Percentiles rank a stretch among this genome's conserved stretches.
phyloP scores from a whole-genome alignment of 2,329 filamentous ascomycete species.

The Neofusicoccum umdonicola region DNA sequence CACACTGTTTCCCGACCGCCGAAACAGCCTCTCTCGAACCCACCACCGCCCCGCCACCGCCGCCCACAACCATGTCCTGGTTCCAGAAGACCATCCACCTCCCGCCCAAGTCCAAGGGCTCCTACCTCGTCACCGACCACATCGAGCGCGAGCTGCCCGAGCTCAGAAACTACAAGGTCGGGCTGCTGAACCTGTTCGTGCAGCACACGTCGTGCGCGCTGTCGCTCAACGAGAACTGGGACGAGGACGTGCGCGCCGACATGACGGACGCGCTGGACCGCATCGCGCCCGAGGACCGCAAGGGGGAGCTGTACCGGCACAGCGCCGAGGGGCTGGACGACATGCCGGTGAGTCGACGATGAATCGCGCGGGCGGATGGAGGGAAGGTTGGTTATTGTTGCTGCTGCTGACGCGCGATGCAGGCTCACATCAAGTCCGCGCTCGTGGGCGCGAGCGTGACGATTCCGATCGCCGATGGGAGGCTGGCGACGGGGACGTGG shows the following conservation, averaged over 20 bases:
- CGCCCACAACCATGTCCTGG: slow-evolving; percentile 60
- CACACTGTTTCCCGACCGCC: slow-evolving; percentile 27
- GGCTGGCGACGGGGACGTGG: slow-evolving; percentile 69
- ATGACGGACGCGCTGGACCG: slow-evolving; percentile 93
- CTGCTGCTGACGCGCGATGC: background rate
- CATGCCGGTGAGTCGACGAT: slow-evolving; percentile 67
- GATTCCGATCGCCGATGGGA: slow-evolving; percentile 86
- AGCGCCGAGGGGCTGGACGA: slow-evolving; percentile 84
- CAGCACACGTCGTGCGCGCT: slow-evolving; percentile 94
- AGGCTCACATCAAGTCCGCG: slow-evolving; percentile 91
- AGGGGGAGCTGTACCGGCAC: slow-evolving; percentile 73
- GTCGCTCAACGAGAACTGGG: slow-evolving; percentile 89
- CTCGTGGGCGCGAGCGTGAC: slow-evolving; percentile 85
- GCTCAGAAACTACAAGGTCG: slow-evolving; percentile 75
- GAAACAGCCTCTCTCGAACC: slow-evolving; percentile 20
- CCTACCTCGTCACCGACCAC: slow-evolving; percentile 83
- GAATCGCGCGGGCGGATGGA: too few species aligned
- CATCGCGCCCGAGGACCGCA: slow-evolving; percentile 76
- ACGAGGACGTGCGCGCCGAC: slow-evolving; percentile 80
- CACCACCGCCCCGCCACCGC: slow-evolving; percentile 28
- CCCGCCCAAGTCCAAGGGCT: slow-evolving; percentile 73
- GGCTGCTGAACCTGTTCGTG: slow-evolving; percentile 75
- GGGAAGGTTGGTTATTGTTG: too few species aligned
- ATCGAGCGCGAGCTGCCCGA: slow-evolving; percentile 73
- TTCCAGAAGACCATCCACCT: slow-evolving; percentile 82